Conservation (phyloP, 139 green algal genomes). For the Chlorella sorokiniana region DNA sequence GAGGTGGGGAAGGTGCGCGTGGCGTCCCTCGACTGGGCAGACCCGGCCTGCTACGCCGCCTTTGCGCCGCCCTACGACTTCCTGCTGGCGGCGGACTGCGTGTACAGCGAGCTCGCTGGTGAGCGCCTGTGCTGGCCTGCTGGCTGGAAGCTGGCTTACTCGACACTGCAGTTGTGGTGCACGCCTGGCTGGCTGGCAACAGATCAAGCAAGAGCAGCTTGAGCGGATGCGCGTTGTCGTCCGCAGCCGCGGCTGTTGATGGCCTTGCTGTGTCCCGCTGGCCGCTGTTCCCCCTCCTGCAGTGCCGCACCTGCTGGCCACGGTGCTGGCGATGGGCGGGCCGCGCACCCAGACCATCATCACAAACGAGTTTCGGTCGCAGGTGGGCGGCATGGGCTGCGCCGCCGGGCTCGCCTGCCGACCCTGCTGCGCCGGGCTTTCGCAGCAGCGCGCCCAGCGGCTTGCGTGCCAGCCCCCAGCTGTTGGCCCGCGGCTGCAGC, state of each 20-base stretch:
- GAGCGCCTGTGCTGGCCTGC: constrained; percentile 29
- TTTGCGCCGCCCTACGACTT: constrained; percentile 72
- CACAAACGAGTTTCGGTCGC: constrained; percentile 69
- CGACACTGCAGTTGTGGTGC: too few relatives aligned
- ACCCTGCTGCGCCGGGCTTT: too few relatives aligned
- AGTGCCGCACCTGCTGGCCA: constrained; percentile 39
- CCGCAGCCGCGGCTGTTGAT: neutral
- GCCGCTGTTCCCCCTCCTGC: neutral
- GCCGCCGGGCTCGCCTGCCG: too few relatives aligned
- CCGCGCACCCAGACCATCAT: constrained; percentile 55
- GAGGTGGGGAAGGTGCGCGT: constrained; percentile 64
- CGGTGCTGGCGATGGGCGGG: constrained; percentile 27
- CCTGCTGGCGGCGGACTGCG: constrained; percentile 79
- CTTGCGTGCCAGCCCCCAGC: too few relatives aligned
- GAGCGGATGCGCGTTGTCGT: too few relatives aligned
- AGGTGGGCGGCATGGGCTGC: neutral
- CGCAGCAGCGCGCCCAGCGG: too few relatives aligned
- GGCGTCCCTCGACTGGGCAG: constrained; percentile 77
- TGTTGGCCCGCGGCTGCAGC: too few relatives aligned
- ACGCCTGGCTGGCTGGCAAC: too few relatives aligned
- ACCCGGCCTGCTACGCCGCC: constrained; percentile 35
- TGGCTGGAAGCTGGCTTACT: neutral
- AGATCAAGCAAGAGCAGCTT: too few relatives aligned
- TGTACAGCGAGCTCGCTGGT: constrained; percentile 85
- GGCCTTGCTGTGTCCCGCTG: neutral